These are phyloP conservation scores for Aspergillus aculeatinus DNA, from an alignment of 2,329 filamentous ascomycete genomes.

Conservation along the genomic window DNA sequence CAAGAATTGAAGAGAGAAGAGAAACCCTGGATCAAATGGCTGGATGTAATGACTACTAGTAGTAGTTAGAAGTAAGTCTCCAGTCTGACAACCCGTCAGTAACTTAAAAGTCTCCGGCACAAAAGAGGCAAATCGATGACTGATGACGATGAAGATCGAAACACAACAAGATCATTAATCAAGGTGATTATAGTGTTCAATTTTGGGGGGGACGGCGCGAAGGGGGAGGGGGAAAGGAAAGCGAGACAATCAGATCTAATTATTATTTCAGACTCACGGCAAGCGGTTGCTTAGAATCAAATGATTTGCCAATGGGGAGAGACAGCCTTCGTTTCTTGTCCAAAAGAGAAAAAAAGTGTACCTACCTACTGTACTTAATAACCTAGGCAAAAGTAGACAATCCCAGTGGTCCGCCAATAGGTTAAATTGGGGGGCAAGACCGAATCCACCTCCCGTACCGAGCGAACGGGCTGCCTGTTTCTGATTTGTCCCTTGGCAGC, in stretches of 20 bases:
- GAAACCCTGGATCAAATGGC: background rate
- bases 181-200: background rate
- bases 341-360: background rate
- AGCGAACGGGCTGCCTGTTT: background rate
- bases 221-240: background rate
- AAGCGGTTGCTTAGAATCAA: too few relatives aligned
- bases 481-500: background rate
- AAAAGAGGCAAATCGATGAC: background rate
- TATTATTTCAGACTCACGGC: background rate
- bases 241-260: background rate
- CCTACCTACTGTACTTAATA: background rate
- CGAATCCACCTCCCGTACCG: background rate
- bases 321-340: background rate
- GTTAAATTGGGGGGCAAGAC: background rate
- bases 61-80: constrained; percentile 8
- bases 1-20: constrained; percentile 4
- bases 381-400: background rate
- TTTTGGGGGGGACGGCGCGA: background rate
- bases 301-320: background rate
- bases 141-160: background rate
- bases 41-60: constrained; percentile 6
- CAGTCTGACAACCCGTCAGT: constrained; percentile 10
- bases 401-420: background rate
- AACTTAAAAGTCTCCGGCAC: background rate
- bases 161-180: background rate